Percentiles rank a stretch among this genome's conserved stretches.
These are phyloP conservation scores for Ashbya aceris DNA, from an alignment of 1,139 yeast species.

Conservation along the genomic window DNA sequence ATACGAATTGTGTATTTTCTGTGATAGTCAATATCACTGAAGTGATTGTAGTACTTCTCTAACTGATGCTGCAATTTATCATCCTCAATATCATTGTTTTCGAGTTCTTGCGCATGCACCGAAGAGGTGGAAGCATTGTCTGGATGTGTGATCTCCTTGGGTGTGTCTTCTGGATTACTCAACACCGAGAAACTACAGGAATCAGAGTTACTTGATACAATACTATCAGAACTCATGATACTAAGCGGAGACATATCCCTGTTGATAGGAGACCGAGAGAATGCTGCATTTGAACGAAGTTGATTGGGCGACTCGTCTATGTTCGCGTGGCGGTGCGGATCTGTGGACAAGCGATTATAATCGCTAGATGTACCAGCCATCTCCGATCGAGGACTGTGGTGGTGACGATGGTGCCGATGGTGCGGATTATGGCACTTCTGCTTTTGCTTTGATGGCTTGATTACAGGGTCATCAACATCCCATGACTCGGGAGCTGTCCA, in stretches of 20 bases:
- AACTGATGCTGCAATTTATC: constrained; percentile 30
- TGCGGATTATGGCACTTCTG: constrained; percentile 9
- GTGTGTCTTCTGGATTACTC: constrained; percentile 3
- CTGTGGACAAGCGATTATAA: background rate
- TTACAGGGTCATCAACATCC: constrained; percentile 47
- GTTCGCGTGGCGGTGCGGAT: background rate
- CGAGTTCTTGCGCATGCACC: constrained; percentile 6
- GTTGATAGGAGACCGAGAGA: background rate
- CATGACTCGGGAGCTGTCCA: constrained; percentile 77
- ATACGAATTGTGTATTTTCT: constrained; percentile 44
- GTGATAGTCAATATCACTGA: constrained; percentile 24
- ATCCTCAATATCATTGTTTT: constrained; percentile 29
- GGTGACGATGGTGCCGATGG: constrained; percentile 9
- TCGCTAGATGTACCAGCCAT: background rate
- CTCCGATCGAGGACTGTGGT: background rate
- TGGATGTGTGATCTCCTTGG: constrained; percentile 2
- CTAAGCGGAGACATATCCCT: constrained; percentile 1
- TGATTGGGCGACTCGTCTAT: background rate
- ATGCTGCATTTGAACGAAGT: no score
- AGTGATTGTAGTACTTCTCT: constrained; percentile 28
- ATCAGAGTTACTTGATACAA: constrained; percentile 2
- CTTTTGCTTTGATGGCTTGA: constrained; percentile 10
- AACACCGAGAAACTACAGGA: constrained; percentile 2
- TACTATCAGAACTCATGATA: constrained; percentile 5
- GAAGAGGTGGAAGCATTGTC: constrained; percentile 7